Base-by-base conservation (phyloP, 768 basidiomycete genomes). In the Lanmaoa rubissima region DNA sequence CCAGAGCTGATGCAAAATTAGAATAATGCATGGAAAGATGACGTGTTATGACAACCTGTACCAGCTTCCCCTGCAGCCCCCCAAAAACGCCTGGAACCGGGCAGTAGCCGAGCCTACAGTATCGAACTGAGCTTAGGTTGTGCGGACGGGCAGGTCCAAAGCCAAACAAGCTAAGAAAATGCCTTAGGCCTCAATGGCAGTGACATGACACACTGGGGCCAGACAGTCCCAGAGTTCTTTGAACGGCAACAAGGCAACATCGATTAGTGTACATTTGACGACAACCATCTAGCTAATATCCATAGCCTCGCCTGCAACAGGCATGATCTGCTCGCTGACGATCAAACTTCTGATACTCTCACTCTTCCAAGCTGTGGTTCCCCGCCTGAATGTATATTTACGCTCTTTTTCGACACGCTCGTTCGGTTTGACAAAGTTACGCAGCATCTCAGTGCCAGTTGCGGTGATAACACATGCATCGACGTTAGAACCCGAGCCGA, bases 401-500 rank as follows among this genome's bases (percentile, higher is more conserved):
- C 82, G 78, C 73, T 93, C 91, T 70, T 94, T 92, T 71, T 83
- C 75, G 24, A 84, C 88, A 8, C 93, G 83, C 64, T 88, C 82
- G 70, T 94, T 95, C 1, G 97, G 97, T 79, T 82, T 94, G 73
- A 90, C 87, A 69, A 90, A 90, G 76, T 98, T 98, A 59, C 97
- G 83, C 57, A 98, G 76, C 90, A 91, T 95, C 73, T 97, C 94
- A 0, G 94, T 95, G 58, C 85, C 78, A 47, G 80, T 76, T 44
- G 88, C 86, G 5, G 92, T 94, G 75, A 99, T 95, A 63, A 98
- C 83, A 72, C 95, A 96, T 1, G 94, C 96, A 72, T 99, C 97
- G 65, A 98, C 84, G 70, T 99, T 98, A n/a, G 92, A 94, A 42
- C 97, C 97, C 1, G 96, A 98, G 4, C 97, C 97, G 35, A 98